phyloP scores from a whole-genome alignment of 345 rosid species.

The Eucalyptus rudis region DNA sequence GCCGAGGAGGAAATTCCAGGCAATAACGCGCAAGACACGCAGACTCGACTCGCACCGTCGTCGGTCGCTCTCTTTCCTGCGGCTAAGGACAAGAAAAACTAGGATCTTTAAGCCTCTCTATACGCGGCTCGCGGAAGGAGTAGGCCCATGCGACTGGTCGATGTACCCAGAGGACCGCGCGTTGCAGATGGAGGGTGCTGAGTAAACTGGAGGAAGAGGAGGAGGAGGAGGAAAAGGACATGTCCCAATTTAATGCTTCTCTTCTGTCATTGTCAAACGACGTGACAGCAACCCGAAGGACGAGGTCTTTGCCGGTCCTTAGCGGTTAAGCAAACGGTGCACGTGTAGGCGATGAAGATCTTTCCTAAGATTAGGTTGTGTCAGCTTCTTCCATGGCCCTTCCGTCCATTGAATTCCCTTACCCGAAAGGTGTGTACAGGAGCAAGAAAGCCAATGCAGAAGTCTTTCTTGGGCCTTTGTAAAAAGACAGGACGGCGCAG shows the following conservation, averaged over 20 bases:
- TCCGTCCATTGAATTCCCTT: not conserved
- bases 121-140: not conserved
- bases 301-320: not conserved
- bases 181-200: not conserved
- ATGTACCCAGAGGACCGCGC: not conserved
- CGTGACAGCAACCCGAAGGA: not conserved
- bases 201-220: not conserved
- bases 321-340: not conserved
- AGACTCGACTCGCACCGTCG: not conserved
- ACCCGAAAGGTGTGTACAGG: not conserved
- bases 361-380: not conserved
- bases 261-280: not conserved
- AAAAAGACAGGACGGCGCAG: not conserved
- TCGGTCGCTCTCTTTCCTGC: not conserved
- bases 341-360: not conserved
- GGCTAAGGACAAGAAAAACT: not conserved
- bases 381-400: not conserved
- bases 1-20: not conserved
- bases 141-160: not conserved
- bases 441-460: not conserved
- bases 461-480: not conserved
- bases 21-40: not conserved
- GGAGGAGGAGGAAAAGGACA: not conserved
- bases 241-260: not conserved
- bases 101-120: not conserved